Evolutionary conservation across 2,329 filamentous ascomycete species (phyloP), one percentile per base, ranked within the genome.

Genomic region (Epicoccum sorghinum): DNA sequence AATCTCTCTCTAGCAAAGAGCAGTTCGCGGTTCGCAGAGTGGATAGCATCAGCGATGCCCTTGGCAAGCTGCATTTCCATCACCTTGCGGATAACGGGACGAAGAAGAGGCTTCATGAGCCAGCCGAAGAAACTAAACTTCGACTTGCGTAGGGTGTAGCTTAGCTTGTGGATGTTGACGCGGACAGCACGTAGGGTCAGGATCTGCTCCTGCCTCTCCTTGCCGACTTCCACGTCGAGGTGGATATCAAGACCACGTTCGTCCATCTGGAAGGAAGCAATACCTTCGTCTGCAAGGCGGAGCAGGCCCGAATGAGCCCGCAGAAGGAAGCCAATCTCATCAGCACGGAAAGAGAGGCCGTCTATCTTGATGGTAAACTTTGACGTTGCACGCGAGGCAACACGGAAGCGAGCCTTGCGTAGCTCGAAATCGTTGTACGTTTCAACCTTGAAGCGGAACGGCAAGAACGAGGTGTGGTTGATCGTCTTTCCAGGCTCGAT

Each of bases 241-340:
- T 90, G 86, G 44, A 98, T 84, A 71, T 97, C 93, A 53, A 97
- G 86, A 14, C 93, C 93, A 18, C 90, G 85, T 63, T 93, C 87
- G 72, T 97, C 93, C 4, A 98, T 84, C 39, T 86, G 85, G 74
- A 98, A 92, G 27, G 89, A 91, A 4, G 89, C 91, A 42, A 97
- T 89, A 4, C 93, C 93, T 71, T 92, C 84, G 66, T 96, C 92
- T 2, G 86, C 84, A 27, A 96, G 81, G 23, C 86, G 86, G 43
- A 96, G 79, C 2, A 96, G 72, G 2, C 90, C 87, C 12, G 86
- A 86, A 71, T 95, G 93, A 0, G 90, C 82, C 8, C 89, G 89
- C 29, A 97, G 79, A 86, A 93, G 96, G 78, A 93, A 98, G 23
- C 93, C 93, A 29, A 98, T 81, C 58, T 97, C 92, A 23, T 93